phyloP scores from a whole-genome alignment of 2,329 filamentous ascomycete genomes.

The Cryphonectria radicalis region DNA sequence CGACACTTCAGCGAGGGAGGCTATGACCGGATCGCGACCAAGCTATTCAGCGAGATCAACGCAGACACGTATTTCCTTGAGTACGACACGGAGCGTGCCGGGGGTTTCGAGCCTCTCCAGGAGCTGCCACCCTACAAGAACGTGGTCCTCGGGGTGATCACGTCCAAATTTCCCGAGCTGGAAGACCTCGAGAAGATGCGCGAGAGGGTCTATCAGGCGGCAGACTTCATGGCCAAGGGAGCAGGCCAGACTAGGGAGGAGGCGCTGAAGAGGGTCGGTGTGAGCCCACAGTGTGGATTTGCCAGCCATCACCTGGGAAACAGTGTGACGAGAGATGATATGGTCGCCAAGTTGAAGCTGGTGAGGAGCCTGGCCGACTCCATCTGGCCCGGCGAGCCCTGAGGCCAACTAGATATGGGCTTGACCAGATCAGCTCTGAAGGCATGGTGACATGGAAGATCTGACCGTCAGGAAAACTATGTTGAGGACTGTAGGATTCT shows the following conservation, averaged over 20 bases:
- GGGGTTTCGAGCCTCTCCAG: constrained; percentile 65
- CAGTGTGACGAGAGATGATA: constrained; percentile 66
- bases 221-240: constrained; percentile 68
- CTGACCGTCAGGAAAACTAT: neutral
- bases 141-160: constrained; percentile 64
- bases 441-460: neutral
- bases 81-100: constrained; percentile 59
- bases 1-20: constrained; percentile 68
- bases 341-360: constrained; percentile 72
- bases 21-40: constrained; percentile 65
- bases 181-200: constrained; percentile 61
- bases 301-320: constrained; percentile 73
- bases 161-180: constrained; percentile 62
- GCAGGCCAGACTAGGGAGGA: constrained; percentile 64
- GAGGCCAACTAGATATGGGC: constrained; percentile 3
- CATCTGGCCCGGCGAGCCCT: constrained; percentile 56
- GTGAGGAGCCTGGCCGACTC: constrained; percentile 69
- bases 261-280: constrained; percentile 66
- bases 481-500: neutral
- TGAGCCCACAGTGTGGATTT: constrained; percentile 73
- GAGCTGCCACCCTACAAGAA: constrained; percentile 64
- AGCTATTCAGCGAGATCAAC: constrained; percentile 59
- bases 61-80: constrained; percentile 58
- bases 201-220: constrained; percentile 58
- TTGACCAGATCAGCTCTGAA: neutral